Evolutionary conservation across 192 early-diverging fungal genomes (phyloP), one percentile per base, ranked within the genome.

Genomic region (Mortierella antarctica): DNA sequence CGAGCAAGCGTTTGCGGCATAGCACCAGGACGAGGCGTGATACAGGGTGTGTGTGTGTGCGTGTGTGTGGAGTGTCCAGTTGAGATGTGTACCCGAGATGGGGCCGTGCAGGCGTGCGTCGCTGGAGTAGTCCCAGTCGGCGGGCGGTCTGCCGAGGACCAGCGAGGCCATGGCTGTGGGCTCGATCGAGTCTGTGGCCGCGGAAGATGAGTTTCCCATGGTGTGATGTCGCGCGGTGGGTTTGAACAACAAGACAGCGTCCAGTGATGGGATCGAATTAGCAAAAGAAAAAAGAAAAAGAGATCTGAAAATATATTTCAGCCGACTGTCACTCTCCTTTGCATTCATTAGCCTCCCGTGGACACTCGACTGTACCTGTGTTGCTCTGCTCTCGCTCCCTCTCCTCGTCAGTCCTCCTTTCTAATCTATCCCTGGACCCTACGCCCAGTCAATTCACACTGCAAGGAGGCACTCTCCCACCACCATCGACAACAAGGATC

Each of bases 121-220:
- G 31, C 57, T 41, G 12, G 69, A 55, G 15, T 54, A 42, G 58
- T 79, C 69, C 76, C 76, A 79, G 64, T 71, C 64, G 5, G 57
- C 49, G 13, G 76, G 76, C 8, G 76, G 63, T 23, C 42, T 14
- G 0, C 76, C 76, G 44, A 79, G 64, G 4, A 64, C 52, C n/a
- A 79, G 69, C 49, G 64, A 71, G 39, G 17, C 68, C 50, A 71
- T 18, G 18, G 64, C 62, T 15, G n/a, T 51, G 13, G 69, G 45
- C 44, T 66, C 69, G 13, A 41, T 13, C 20, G 53, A 50, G 39
- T 71, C 68, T 23, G 58, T 62, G 45, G 64, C 56, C 39, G 69
- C 63, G 11, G 76, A 79, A 7, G 68, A 41, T 56, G 76, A 60
- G 64, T 79, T 79, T 48, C 76, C 76, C 76, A 79, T 79, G 75